Evolutionary conservation across 768 basidiomycete species (phyloP), one percentile per base, ranked within the genome.

Genomic region (Mycena sanguinolenta): DNA sequence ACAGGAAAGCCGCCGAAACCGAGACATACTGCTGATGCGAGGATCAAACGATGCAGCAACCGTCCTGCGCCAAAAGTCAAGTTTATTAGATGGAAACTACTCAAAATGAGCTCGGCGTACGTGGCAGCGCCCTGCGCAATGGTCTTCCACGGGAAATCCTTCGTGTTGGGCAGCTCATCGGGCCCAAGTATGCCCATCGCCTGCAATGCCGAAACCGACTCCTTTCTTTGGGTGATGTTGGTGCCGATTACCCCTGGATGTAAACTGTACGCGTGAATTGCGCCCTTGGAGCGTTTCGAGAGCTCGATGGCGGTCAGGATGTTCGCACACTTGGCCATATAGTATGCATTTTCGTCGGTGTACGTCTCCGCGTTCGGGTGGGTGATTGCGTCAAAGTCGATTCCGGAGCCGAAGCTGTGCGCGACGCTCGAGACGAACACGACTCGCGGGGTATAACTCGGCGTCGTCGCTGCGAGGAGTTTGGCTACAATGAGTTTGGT

Each of bases 41-140:
- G 38, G 38, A 13, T 42, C 50, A 25, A 52, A 52, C 9, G 42
- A 28, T 1, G 60, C 60, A 9, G 13, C n/a, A n/a, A 62, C 49
- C n/a, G 60, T 62, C 14, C 60, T 62, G 10, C 21, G 52, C 17
- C 9, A 27, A 39, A 38, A 34, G 4, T 19, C 12, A 4, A 19
- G 4, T 30, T 21, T 17, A n/a, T 7, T 28, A 23, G n/a, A 13
- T 27, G 21, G n/a, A 28, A 52, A 16, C 5, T 6, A 16, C n/a
- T 7, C 2, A n/a, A n/a, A n/a, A n/a, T 2, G 4, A 39, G 10
- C 38, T 27, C 12, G 52, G n/a, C n/a, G n/a, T n/a, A n/a, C n/a
- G n/a, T n/a, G n/a, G n/a, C n/a, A n/a, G n/a, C n/a, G n/a, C n/a
- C 52, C 50, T 63, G 32, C 0, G 62, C 36, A 10, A 63, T 63